phyloP scores from a whole-genome alignment of 371 early-diverging fungal genomes.

The Mortierella sp. region DNA sequence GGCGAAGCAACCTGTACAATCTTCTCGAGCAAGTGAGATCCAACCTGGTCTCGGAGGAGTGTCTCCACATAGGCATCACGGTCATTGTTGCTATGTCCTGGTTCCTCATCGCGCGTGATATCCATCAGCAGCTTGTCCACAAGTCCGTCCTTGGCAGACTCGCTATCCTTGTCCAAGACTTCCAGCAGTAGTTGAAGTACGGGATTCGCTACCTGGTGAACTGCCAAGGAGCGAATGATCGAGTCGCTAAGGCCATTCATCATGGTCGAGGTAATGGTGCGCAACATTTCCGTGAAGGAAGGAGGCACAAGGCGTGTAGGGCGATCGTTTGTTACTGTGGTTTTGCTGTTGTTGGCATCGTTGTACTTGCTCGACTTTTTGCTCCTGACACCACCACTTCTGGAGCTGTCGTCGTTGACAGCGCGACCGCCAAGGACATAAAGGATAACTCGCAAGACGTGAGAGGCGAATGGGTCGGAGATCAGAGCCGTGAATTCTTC shows the following conservation, averaged over 20 bases:
- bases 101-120: constrained; percentile 61
- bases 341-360: constrained; percentile 67
- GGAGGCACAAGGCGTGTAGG: constrained; percentile 68
- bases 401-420: constrained; percentile 61
- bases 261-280: constrained; percentile 65
- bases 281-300: constrained; percentile 67
- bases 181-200: constrained; percentile 79
- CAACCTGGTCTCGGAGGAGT: constrained; percentile 68
- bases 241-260: constrained; percentile 63
- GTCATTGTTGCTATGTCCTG: constrained; percentile 46
- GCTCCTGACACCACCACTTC: constrained; percentile 65
- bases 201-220: constrained; percentile 79
- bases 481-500: constrained; percentile 74
- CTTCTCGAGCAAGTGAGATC: constrained; percentile 75
- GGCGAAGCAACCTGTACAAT: constrained; percentile 68
- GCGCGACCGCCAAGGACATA: constrained; percentile 75
- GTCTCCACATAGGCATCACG: constrained; percentile 70
- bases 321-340: constrained; percentile 45
- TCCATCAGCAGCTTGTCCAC: constrained; percentile 75
- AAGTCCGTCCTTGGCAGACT: constrained; percentile 62
- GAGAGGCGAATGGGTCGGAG: constrained; percentile 80
- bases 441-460: constrained; percentile 75
- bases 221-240: constrained; percentile 68
- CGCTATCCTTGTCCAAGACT: constrained; percentile 62
- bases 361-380: constrained; percentile 76